Evolutionary conservation across 768 basidiomycete species (phyloP), one percentile per base, ranked within the genome.

Genomic region (Suillus ampliporus): DNA sequence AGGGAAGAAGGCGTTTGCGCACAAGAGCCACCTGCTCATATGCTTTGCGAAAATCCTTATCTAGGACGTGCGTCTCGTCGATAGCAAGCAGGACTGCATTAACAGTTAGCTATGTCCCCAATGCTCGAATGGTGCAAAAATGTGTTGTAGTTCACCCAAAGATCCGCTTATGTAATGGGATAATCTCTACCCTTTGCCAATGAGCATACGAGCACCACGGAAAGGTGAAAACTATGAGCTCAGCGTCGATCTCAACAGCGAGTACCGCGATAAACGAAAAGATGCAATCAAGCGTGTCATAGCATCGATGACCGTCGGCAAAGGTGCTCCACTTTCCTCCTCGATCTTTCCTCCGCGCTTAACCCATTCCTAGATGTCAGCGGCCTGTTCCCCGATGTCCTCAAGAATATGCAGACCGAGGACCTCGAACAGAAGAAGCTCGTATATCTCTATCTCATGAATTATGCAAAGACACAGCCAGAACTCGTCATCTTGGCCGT

Each of bases 371-470:
- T 58, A 92, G 91, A 94, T 77, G 92, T 95, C 78, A 91, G 90
- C 71, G 95, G 96, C 23, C 86, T 99, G 67, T 98, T 99, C 74
- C 96, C 97, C 9, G 95, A 99, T 78, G 97, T 99, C 35, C 88
- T 99, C 72, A 97, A 97, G 85, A 98, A 98, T 78, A 97, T 95
- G 96, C 97, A 99, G 80, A 99, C 97, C 28, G 97, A 99, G 57
- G 97, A 99, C 76, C 86, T 99, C 59, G 97, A 99, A 77, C 97
- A 99, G 80, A 99, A 99, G 87, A 99, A 99, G 78, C 91, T 99
- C 38, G 97, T 99, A n/a, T 99, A 97, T 71, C 86, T 97, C 26
- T 98, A 98, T 77, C 88, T 99, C 63, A 98, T 99, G 92, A 99
- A 99, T 81, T 99, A 99, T 68, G 97, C 97, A 38, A 97, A 97